These are phyloP conservation scores for Diaporthe longicolla DNA, from an alignment of 2,329 filamentous ascomycete genomes.

Conservation along the genomic window DNA sequence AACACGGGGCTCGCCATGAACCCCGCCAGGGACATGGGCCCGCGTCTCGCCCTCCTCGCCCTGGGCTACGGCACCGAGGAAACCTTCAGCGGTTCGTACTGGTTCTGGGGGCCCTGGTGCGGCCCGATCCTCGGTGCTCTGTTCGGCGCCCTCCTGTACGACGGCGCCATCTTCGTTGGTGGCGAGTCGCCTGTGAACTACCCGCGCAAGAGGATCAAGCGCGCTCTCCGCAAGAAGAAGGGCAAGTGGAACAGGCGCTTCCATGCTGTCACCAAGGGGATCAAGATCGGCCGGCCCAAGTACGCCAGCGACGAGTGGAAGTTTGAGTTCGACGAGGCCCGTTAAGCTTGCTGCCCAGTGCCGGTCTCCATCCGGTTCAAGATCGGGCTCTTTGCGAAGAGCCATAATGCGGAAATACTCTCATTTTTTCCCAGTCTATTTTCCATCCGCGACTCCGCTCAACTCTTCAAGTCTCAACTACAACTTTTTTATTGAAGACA, in stretches of 20 bases:
- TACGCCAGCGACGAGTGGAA: constrained; percentile 42
- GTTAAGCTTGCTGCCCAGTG: not conserved
- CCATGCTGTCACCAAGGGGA: constrained; percentile 26
- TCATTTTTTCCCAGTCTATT: not conserved
- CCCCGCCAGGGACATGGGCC: constrained; percentile 64
- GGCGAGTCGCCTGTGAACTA: constrained; percentile 67
- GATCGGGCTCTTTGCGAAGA: constrained; percentile 9
- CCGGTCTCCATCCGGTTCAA: not conserved
- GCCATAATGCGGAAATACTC: constrained; percentile 31
- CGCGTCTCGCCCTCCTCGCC: constrained; percentile 59
- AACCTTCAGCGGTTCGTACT: constrained; percentile 59
- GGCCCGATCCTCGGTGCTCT: constrained; percentile 56
- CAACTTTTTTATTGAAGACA: not conserved
- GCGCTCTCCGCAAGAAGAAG: constrained; percentile 60
- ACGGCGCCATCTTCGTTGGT: constrained; percentile 64
- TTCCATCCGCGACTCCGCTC: constrained; percentile 21
- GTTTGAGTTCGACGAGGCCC: constrained; percentile 35
- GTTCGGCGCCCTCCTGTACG: constrained; percentile 63
- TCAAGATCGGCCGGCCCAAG: constrained; percentile 32
- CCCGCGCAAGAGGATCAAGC: constrained; percentile 57
- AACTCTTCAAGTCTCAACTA: constrained; percentile 6
- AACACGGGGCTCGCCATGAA: constrained; percentile 65
- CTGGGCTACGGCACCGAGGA: constrained; percentile 58
- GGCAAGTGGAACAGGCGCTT: constrained; percentile 46
- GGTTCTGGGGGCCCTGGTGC: constrained; percentile 61